A percentile compares a stretch with the other conserved stretches of the same genome.
Evolutionary conservation across 2,329 filamentous ascomycete species (phyloP).

Genomic region (Colletotrichum kahawae): DNA sequence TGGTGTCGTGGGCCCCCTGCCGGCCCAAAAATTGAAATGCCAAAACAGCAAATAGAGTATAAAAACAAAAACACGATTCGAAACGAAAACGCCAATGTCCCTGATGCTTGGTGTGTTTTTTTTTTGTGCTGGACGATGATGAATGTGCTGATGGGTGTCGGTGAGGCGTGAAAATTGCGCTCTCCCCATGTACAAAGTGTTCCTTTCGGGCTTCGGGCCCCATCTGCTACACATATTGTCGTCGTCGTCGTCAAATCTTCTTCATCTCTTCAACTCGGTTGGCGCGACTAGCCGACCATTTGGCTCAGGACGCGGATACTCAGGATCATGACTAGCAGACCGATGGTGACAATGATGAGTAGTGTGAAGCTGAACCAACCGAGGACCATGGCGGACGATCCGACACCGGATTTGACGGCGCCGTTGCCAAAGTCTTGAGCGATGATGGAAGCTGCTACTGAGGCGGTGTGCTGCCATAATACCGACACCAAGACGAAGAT

Average conservation of each 20-base stretch:
- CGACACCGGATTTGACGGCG: slow-evolving; percentile 83
- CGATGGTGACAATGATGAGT: slow-evolving; percentile 94
- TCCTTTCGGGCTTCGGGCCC: not conserved
- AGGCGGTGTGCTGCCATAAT: slow-evolving; percentile 93
- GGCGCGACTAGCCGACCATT: slow-evolving; percentile 38
- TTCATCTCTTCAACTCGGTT: slow-evolving; percentile 10
- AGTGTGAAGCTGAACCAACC: slow-evolving; percentile 97
- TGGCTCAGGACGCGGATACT: slow-evolving; percentile 83
- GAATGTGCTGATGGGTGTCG: not conserved
- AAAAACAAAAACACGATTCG: not conserved
- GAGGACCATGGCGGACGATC: slow-evolving; percentile 94
- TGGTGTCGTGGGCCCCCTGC: not conserved
- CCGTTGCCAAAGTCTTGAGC: slow-evolving; percentile 93
- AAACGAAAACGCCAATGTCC: slow-evolving; percentile 17
- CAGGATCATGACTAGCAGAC: slow-evolving; percentile 93
- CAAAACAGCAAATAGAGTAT: not conserved
- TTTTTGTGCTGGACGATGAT: slow-evolving; percentile 4
- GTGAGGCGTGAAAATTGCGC: not conserved
- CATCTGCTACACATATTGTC: not conserved
- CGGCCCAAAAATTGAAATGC: slow-evolving; percentile 8
- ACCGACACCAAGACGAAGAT: slow-evolving; percentile 78
- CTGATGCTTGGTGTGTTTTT: slow-evolving; percentile 9
- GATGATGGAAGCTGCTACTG: slow-evolving; percentile 91
- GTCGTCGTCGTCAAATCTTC: not conserved
- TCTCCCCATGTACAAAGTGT: slow-evolving; percentile 1